Conservation (phyloP, 164 flowering plant species). For the Annona squamosa region DNA sequence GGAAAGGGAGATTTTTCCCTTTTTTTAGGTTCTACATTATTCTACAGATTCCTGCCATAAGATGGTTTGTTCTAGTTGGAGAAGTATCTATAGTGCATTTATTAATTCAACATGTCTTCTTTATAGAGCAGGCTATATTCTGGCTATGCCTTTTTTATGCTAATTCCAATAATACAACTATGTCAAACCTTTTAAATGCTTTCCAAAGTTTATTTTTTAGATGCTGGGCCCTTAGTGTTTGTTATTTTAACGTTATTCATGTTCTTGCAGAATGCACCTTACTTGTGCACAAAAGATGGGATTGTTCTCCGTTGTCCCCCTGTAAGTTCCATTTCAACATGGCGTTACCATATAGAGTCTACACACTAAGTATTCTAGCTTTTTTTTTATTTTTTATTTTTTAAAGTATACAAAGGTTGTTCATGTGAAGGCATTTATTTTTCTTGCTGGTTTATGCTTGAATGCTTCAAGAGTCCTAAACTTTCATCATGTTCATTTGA, state of each 20-base stretch:
- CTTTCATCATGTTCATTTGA: not conserved
- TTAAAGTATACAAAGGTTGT: not conserved
- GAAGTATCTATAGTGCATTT: not conserved
- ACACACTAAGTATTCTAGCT: no score
- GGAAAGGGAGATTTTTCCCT: no score
- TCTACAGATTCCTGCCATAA: not conserved
- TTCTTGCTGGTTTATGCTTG: not conserved
- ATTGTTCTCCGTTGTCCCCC: constrained; percentile 73
- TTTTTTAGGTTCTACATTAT: not conserved
- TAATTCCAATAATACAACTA: not conserved
- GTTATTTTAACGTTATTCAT: not conserved
- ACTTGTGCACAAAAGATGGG: constrained; percentile 89
- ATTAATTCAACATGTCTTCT: not conserved
- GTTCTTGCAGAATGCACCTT: constrained; percentile 69
- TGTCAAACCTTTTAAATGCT: not conserved
- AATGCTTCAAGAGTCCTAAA: not conserved
- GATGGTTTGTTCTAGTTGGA: not conserved
- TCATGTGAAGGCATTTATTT: not conserved
- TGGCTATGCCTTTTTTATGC: not conserved
- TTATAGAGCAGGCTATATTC: not conserved
- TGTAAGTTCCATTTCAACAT: constrained; percentile 37
- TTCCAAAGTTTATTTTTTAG: not conserved
- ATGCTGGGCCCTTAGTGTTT: not conserved
- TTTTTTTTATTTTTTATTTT: not conserved
- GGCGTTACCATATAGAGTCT: not conserved